Base-by-base conservation (phyloP, 257 asterid species). In the Lavandula angustifolia region DNA sequence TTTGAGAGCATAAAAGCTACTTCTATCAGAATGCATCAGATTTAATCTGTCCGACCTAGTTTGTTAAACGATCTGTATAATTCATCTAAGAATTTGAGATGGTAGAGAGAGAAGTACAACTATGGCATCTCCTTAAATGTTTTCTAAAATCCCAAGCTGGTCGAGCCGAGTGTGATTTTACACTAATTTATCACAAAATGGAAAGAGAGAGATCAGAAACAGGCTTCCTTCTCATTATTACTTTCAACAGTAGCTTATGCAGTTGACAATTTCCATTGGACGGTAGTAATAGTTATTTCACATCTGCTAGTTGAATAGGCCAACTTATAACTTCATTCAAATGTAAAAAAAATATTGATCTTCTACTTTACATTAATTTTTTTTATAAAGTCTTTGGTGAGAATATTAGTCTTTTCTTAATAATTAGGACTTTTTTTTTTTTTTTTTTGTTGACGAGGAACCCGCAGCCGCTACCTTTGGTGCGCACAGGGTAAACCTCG, bases 321-420 rank as follows among this genome's bases (percentile, higher is more conserved):
- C 43, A 42, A 32, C 1, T 44, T 9, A 54, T 16, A 8, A 29
- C 72, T 55, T 55, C 53, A 42, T 37, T 54, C 52, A 40, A 9
- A 18, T 27, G 53, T 22, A 40, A 41, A 18, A 12, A 3, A 18
- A 12, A 3, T 51, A 38, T 52, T 52, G 10, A 65, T 22, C 9
- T 0, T 64, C 55, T 18, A 50, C n/a, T 50, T 50, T 8, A 22
- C 10, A 46, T 16, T 31, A 17, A 33, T 13, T 42, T 62, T 62
- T 9, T 62, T 11, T 8, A 46, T 10, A 9, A 5, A 18, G 35
- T 0, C 9, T 47, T 40, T 27, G 40, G 13, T 52, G 34, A 17
- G 7, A 18, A 1, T n/a, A 50, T 64, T n/a, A 35, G 46, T 9
- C 9, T 38, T 64, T 64, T 64, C 62, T 12, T 22, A 7, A 12